A percentile compares a stretch with the other conserved stretches of the same genome.
These are phyloP conservation scores for Helianthus annuus DNA, from an alignment of 129 eudicot genomes.

Conservation along the genomic window HanXRQr2.0-SUNRISE NC_035448.2:54615061-54615560, in stretches of 20 bases:
- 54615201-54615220: constrained; percentile 67
- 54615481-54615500: no score
- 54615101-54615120: constrained; percentile 77
- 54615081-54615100: constrained; percentile 57
- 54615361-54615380: constrained; percentile 14
- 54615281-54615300: neutral
- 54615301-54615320: constrained; percentile 1
- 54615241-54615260: constrained; percentile 31
- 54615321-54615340: constrained; percentile 13
- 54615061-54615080: constrained; percentile 73
- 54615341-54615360: constrained; percentile 28
- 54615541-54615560: no score
- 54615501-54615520: no score
- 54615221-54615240: constrained; percentile 42
- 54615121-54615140: constrained; percentile 68
- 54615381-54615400: constrained; percentile 17
- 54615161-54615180: constrained; percentile 79
- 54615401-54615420: constrained; percentile 24
- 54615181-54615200: constrained; percentile 67
- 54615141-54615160: constrained; percentile 64
- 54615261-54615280: constrained; percentile 17
- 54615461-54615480: no score
- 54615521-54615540: no score
- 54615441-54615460: constrained; percentile 5
- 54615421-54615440: constrained; percentile 29